Conservation (phyloP, 2,329 filamentous ascomycete genomes). For the Cytospora leucostoma region DNA sequence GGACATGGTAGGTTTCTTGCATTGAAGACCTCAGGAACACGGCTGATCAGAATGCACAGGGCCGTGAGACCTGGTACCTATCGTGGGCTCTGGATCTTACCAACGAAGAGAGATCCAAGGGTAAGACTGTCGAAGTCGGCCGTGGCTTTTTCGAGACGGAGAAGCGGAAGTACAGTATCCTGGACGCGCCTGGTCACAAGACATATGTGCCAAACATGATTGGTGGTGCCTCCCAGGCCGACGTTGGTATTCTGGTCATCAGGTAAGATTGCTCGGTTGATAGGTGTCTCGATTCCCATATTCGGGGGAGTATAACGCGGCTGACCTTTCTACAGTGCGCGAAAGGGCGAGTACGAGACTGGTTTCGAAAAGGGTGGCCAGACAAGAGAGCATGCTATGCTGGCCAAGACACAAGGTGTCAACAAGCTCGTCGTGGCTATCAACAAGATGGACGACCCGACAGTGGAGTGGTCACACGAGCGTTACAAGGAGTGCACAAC, state of each 20-base stretch:
- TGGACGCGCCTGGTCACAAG: slow-evolving; percentile 97
- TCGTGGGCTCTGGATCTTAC: slow-evolving; percentile 98
- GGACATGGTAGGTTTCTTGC: slow-evolving; percentile 57
- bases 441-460: slow-evolving; percentile 99
- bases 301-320: too few relatives aligned
- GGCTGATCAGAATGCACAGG: slow-evolving; percentile 38
- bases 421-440: slow-evolving; percentile 94
- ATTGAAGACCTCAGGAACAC: neutral
- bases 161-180: slow-evolving; percentile 91
- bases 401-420: slow-evolving; percentile 97
- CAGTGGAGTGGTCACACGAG: slow-evolving; percentile 92
- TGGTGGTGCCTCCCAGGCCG: slow-evolving; percentile 87
- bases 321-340: slow-evolving; percentile 68
- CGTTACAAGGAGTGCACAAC: slow-evolving; percentile 91
- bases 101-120: slow-evolving; percentile 93
- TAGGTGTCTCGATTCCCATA: neutral
- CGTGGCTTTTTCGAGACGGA: slow-evolving; percentile 96
- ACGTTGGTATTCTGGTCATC: slow-evolving; percentile 84
- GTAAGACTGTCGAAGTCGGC: slow-evolving; percentile 97
- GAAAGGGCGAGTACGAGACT: slow-evolving; percentile 98
- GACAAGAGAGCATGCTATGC: slow-evolving; percentile 94
- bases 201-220: slow-evolving; percentile 99
- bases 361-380: slow-evolving; percentile 96
- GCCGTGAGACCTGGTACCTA: slow-evolving; percentile 97
- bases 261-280: slow-evolving; percentile 17